Evolutionary conservation across 345 rosid genomes (phyloP), one percentile per base, ranked within the genome.

Genomic region (Mallotus nudiflorus): DNA sequence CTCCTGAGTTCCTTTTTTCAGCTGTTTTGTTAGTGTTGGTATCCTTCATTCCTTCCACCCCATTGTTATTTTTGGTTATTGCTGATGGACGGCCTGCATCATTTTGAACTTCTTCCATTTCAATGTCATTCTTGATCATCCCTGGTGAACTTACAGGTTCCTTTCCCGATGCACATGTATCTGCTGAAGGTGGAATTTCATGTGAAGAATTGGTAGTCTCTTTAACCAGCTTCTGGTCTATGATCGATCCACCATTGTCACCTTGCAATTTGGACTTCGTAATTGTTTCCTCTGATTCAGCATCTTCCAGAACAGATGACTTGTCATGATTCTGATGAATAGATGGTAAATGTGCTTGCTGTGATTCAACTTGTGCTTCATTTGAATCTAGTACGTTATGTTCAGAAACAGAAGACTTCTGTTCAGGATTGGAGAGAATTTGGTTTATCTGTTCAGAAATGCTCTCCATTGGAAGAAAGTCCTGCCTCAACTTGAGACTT

Each of bases 401-500:
- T 58, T 68, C 81, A 11, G 66, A 63, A 55, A 74, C 25, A 56
- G 65, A 52, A 62, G 71, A 18, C 60, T 63, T 61, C 53, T 65
- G 59, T 62, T 65, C 70, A 5, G 35, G 6, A n/a, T 81, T 76
- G 22, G 82, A 79, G 25, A 95, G 90, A 62, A 88, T 82, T 46
- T 67, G 77, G 72, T 24, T 77, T 31, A 92, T 71, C 62, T 79
- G 77, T 50, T 76, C 76, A 39, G n/a, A 76, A 42, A 84, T 72
- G 40, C 71, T 67, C 80, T 87, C 86, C 40, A 92, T 27, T 3
- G 87, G 79, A 40, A 44, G 75, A 67, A 95, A 87, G 78, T 78
- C 74, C 80, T 81, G 83, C 78, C 75, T 83, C 80, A 87, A 57
- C 80, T 80, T 78, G 57, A 55, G 66, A 75, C 81, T 88, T 0